Conservation (phyloP, 2,329 filamentous ascomycete species). For the Paraconiothyrium sp. region DNA sequence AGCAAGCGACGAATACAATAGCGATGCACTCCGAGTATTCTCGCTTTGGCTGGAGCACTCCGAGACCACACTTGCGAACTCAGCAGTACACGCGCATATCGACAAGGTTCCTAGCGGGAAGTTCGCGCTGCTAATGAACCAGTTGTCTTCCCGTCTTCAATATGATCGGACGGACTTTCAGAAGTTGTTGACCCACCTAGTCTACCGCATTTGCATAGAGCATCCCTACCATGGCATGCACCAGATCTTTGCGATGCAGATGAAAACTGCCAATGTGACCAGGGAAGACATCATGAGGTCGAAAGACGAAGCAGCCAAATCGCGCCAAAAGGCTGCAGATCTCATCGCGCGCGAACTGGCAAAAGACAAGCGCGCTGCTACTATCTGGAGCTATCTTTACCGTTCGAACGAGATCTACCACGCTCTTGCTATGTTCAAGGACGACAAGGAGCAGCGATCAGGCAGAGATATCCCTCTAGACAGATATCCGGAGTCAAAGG, state of each 20-base stretch:
- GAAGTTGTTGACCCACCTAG: constrained; percentile 73
- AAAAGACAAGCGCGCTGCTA: constrained; percentile 59
- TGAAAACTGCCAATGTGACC: constrained; percentile 65
- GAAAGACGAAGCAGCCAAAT: constrained; percentile 78
- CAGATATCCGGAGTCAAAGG: constrained; percentile 69
- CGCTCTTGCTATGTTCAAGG: constrained; percentile 70
- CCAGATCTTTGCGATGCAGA: constrained; percentile 79
- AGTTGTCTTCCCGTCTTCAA: constrained; percentile 91
- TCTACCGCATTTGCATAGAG: constrained; percentile 85
- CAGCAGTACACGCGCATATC: constrained; percentile 76
- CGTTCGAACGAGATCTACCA: constrained; percentile 75
- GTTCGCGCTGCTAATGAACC: constrained; percentile 93
- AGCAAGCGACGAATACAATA: constrained; percentile 88
- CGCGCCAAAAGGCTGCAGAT: constrained; percentile 77
- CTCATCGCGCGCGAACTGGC: constrained; percentile 71
- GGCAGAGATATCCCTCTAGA: constrained; percentile 71
- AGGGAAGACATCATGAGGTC: constrained; percentile 58
- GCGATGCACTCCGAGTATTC: constrained; percentile 89
- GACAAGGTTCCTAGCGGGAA: constrained; percentile 84
- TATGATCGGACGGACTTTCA: constrained; percentile 78
- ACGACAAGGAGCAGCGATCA: constrained; percentile 72
- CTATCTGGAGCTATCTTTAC: constrained; percentile 76
- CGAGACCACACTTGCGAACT: constrained; percentile 78
- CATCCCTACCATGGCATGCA: constrained; percentile 98
- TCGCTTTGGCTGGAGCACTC: constrained; percentile 93